Evolutionary conservation across 2,329 filamentous ascomycete genomes (phyloP), one percentile per base, ranked within the genome.

Genomic region (Pseudogymnoascus sp.): DNA sequence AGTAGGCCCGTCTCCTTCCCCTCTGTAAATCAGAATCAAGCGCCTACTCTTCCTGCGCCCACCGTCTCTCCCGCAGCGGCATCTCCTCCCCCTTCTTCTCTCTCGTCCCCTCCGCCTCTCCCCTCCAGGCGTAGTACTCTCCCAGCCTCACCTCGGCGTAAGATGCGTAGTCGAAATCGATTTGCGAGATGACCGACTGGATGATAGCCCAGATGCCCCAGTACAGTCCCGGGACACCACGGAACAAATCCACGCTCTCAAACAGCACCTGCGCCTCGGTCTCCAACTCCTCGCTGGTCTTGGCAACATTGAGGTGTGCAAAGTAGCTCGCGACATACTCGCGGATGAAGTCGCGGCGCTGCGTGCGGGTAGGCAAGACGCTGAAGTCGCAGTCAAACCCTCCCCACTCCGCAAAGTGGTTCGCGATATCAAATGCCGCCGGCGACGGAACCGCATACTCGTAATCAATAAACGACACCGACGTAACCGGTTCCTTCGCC

Each of bases 341-440:
- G 66, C 82, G 80, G 64, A 97, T 83, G 76, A 99, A 99, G 62
- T 88, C 85, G 49, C 85, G 83, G 28, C 95, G 88, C 69, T 93
- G 86, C 18, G 86, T 79, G 65, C 83, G 83, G 1, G 90, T 95
- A 4, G 95, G 95, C 63, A 97, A 82, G 68, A 88, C 88, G 70
- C 78, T 85, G 78, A 90, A 93, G 75, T 97, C 92, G 80, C 95
- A 99, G 70, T 96, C 91, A 72, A 97, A 97, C 63, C 95, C 95
- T 64, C 89, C 93, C 93, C 95, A 99, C 78, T 99, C 95, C 58
- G 95, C 92, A 73, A 99, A 96, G 80, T 99, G 95, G 78, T 99
- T 99, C 60, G 93, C 89, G 69, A 99, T 87, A 74, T 99, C 95
- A 76, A 99, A 99, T 1, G 93, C 93, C 3, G 93, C 92, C 1